These are phyloP conservation scores for Sphaceloma murrayae DNA, from an alignment of 2,329 filamentous ascomycete genomes.

Conservation along the genomic window DNA sequence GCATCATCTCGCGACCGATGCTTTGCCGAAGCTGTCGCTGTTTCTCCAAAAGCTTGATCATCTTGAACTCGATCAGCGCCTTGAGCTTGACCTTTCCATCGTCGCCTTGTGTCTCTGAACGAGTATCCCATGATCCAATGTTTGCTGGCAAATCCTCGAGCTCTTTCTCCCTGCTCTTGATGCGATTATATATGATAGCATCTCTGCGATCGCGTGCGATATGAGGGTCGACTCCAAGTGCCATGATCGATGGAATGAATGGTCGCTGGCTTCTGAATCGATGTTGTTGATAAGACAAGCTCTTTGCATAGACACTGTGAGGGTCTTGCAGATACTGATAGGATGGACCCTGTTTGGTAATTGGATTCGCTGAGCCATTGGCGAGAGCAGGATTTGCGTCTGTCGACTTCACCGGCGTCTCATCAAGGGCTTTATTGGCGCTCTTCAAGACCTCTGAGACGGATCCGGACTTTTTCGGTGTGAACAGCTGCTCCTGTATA, in stretches of 20 bases:
- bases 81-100: conserved; percentile 81
- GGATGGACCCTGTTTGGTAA: conserved; percentile 31
- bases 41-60: conserved; percentile 75
- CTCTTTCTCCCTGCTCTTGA: conserved; percentile 74
- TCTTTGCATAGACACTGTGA: conserved; percentile 47
- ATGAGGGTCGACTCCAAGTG: conserved; percentile 78
- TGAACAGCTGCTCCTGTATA: conserved; percentile 76
- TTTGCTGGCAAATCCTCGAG: conserved; percentile 77
- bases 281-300: conserved; percentile 74
- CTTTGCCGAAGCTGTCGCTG: conserved; percentile 78
- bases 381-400: conserved; percentile 36
- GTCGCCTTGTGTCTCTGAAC: conserved; percentile 56
- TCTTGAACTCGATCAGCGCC: conserved; percentile 91
- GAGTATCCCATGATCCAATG: conserved; percentile 75
- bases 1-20: conserved; percentile 84
- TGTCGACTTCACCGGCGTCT: conserved; percentile 35
- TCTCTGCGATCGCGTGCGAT: conserved; percentile 80
- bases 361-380: conserved; percentile 31
- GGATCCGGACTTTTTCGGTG: conserved; percentile 37
- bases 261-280: conserved; percentile 63
- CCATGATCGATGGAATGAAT: conserved; percentile 80
- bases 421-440: conserved; percentile 44
- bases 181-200: conserved; percentile 78
- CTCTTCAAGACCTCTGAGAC: conserved; percentile 34
- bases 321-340: conserved; percentile 72